Evolutionary conservation across 306 rosid genomes (phyloP).

Genomic region (Sindora glabra): DNA sequence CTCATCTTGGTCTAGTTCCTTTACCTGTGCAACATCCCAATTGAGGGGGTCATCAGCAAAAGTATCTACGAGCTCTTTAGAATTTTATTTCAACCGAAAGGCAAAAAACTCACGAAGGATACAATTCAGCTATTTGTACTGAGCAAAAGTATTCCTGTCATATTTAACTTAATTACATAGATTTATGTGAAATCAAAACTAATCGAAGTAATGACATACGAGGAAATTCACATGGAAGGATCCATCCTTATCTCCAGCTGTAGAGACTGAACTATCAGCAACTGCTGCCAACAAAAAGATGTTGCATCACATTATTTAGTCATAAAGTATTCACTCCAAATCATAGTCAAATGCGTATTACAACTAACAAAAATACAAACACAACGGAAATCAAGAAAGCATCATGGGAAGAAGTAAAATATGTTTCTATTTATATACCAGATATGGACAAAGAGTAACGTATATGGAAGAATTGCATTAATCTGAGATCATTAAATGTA

Average conservation of each 20-base stretch:
- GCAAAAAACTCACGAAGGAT: no score
- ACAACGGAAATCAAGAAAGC: no score
- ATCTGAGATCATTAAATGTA: neutral
- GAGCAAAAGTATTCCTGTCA: no score
- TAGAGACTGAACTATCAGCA: conserved; percentile 26
- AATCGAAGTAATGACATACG: conserved; percentile 28
- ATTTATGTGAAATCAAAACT: no score
- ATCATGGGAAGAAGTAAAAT: no score
- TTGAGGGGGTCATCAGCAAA: conserved; percentile 21
- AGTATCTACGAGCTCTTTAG: neutral
- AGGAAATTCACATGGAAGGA: conserved; percentile 48
- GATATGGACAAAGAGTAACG: neutral
- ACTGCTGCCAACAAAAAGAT: conserved; percentile 33
- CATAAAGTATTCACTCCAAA: neutral
- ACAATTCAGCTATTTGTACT: no score
- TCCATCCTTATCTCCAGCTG: conserved; percentile 35
- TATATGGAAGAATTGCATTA: neutral
- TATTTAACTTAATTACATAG: no score
- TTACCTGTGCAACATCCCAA: conserved; percentile 37
- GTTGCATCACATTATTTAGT: conserved; percentile 11
- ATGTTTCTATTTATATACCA: neutral
- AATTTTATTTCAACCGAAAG: no score
- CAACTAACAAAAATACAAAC: no score
- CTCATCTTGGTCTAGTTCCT: conserved; percentile 53
- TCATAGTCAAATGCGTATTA: neutral